Base-by-base conservation (phyloP, 2,329 filamentous ascomycete species). In the Phialemoniopsis sp. region DNA sequence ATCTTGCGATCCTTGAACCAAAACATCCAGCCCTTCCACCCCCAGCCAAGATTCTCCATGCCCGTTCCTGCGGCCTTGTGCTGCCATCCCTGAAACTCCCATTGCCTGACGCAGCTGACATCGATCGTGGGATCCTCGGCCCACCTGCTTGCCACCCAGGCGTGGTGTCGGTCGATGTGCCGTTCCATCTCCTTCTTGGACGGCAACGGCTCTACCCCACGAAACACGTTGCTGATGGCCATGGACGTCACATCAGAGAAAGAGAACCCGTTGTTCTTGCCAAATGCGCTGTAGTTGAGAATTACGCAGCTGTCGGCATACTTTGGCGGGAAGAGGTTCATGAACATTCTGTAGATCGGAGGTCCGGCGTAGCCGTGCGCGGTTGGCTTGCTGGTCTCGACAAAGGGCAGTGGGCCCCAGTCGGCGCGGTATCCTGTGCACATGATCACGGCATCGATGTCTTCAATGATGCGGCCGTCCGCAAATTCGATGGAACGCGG, bases 221-320 rank as follows among this genome's bases (percentile, higher is more conserved):
- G 57, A 62, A 64, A 74, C 13, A 70, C 51, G 39, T 72, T 67
- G 1, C 64, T 60, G 6, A 73, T 47, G 12, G 63, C 59, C 67
- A 70, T 70, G 30, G 60, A 54, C 5, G 58, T 60, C 29, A 75
- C 52, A 41, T 73, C 70, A 34, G 63, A 57, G 8, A 67, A 50
- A 12, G 58, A 56, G 16, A 63, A 58, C 44, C 64, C 39, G 55
- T 61, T 58, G 36, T 57, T 54, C 33, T 62, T 51, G 42, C 55
- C 52, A 29, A 62, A 57, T 7, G 58, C 56, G 8, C 57, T 50
- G 38, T 60, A 60, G 42, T 63, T 62, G 40, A 69, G 49, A 37
- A 71, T 63, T 0, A 66, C 72, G 5, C 73, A 56, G 8, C 64
- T 67, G 9, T 67, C 56, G 4, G 68, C 64, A 17, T 66, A 51